phyloP scores from a whole-genome alignment of 176 grass and related monocot genomes.

The Areca catechu region DNA sequence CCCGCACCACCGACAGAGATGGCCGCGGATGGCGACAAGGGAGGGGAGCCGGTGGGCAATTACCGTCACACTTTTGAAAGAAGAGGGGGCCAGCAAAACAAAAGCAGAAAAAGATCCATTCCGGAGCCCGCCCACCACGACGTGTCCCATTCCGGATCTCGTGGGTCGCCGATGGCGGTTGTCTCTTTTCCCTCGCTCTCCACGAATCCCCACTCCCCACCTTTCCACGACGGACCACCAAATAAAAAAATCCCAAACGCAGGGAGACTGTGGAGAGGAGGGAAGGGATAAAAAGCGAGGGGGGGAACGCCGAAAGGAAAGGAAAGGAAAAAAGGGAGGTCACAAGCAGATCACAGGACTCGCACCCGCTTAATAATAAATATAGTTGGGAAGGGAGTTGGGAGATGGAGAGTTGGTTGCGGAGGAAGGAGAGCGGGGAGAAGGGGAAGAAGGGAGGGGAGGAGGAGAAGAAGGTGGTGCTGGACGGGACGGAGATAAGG shows the following conservation, averaged over 20 bases:
- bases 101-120: no score
- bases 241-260: no score
- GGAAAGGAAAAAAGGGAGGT: neutral
- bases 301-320: conserved; percentile 6
- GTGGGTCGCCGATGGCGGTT: conserved; percentile 14
- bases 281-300: neutral
- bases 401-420: conserved; percentile 58
- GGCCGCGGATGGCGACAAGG: no score
- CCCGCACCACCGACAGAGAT: no score
- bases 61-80: no score
- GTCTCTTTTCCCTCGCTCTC: neutral
- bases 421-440: conserved; percentile 22
- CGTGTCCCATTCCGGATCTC: conserved; percentile 10
- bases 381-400: neutral
- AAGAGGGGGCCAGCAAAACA: no score
- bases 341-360: conserved; percentile 4
- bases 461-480: conserved; percentile 35
- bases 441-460: conserved; percentile 1
- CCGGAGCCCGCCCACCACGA: neutral
- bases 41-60: no score
- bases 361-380: neutral
- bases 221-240: no score
- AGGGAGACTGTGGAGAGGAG: neutral
- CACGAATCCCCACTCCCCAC: neutral
- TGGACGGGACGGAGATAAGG: conserved; percentile 66